Evolutionary conservation across 2,329 filamentous ascomycete genomes (phyloP), one percentile per base, ranked within the genome.

Genomic region (Cadophora sp.): DNA sequence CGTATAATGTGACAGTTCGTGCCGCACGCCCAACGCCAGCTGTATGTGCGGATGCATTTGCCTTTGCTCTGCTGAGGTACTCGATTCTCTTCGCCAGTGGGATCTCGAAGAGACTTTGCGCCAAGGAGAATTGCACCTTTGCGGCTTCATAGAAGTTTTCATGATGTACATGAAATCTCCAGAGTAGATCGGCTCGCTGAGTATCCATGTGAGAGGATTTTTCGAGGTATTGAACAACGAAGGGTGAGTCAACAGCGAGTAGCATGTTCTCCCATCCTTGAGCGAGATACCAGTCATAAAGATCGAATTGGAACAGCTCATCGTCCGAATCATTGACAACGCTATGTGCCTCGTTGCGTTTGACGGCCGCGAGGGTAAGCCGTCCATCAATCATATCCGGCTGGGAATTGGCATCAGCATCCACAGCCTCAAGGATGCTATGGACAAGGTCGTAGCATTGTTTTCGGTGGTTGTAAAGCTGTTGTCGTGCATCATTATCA

Each of bases 281-380:
- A 64, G 86, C 81, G 73, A 98, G 89, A 79, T 99, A 99, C 95
- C 96, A 99, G 76, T 97, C 94, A 78, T 97, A 99, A n/a, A 99
- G 85, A 75, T 93, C 93, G 69, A 93, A 97, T 78, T 98, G 91
- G 82, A 99, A 99, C 4, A 97, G 92, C 76, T 97, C 93, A 73
- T 99, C 96, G 16, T 91, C 87, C 0, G 95, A 97, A 68, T 87
- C 87, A 77, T 97, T 93, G 74, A 99, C 94, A 2, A 97, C 92
- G 55, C 90, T 88, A 80, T 98, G 97, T 0, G 96, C 95, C 81
- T 99, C 95, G 61, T 89, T 87, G 72, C 92, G 88, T 79, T 96
- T 93, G 58, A 90, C 94, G 1, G 90, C 89, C 24, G 92, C 87
- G 14, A 93, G 80, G 0, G 93, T 94, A 62, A 88, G 86, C 72